Evolutionary conservation across 345 rosid genomes (phyloP).

Genomic region (Cardamine chenopodiifolia): DNA sequence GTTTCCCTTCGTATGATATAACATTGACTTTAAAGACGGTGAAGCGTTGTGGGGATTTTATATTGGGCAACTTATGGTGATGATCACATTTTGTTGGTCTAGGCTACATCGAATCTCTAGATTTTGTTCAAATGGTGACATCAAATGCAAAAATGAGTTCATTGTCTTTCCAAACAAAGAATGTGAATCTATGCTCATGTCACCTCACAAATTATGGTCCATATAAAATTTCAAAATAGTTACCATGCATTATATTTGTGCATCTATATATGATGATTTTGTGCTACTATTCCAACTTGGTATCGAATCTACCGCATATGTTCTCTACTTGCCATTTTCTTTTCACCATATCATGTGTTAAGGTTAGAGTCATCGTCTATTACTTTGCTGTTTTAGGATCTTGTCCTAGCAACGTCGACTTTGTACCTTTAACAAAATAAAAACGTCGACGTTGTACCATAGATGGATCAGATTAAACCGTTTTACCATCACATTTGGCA

Average conservation of each 20-base stretch:
- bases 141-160: constrained; percentile 44
- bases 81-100: constrained; percentile 30
- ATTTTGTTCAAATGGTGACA: constrained; percentile 42
- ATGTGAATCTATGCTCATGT: constrained; percentile 35
- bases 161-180: constrained; percentile 36
- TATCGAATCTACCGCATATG: constrained; percentile 19
- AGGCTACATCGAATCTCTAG: constrained; percentile 19
- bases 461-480: background rate
- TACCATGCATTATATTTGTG: constrained; percentile 23
- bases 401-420: background rate
- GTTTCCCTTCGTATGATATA: constrained; percentile 13
- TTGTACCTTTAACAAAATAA: background rate
- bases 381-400: constrained; percentile 6
- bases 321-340: constrained; percentile 11
- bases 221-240: constrained; percentile 7
- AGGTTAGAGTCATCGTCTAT: constrained; percentile 34
- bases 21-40: constrained; percentile 8
- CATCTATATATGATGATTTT: constrained; percentile 15
- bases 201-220: constrained; percentile 37
- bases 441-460: background rate
- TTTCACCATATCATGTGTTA: constrained; percentile 29
- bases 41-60: constrained; percentile 25
- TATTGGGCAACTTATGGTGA: constrained; percentile 18
- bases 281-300: constrained; percentile 1
- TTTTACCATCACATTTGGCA: background rate